Evolutionary conservation across 257 asterid genomes (phyloP), one percentile per base, ranked within the genome.

Genomic region (Thymus mandschuricus): DNA sequence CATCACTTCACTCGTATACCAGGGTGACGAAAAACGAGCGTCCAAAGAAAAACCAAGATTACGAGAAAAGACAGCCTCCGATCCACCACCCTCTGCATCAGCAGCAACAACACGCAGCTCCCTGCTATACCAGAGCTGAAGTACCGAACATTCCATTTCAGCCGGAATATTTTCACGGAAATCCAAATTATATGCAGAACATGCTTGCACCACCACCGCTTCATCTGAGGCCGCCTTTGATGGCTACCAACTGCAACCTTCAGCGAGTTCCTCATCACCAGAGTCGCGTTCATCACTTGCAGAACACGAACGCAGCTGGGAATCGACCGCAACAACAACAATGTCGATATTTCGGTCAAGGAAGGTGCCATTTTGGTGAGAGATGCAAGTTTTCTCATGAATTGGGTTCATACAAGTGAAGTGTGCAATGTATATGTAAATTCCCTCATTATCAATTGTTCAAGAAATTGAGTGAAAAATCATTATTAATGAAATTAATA

Each of bases 311-410:
- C 11, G 68, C 68, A 21, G 74, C 31, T 11, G 31, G 52, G 66
- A 50, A 63, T 77, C 73, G 51, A 70, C 21, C 21, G 21, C 21
- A 21, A 21, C 73, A 63, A 43, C 80, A 75, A 72, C 69, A 31
- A 6, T 92, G 97, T 78, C 76, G 77, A 43, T 81, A 81, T 58
- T 90, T 76, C 81, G 79, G 75, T 64, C 84, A 62, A 78, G 95
- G 98, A 69, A 82, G 83, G 75, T 90, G 97, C 66, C 28, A 78
- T 44, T 92, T 66, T 81, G 97, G 96, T 55, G 83, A 83, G 28
- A 85, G 75, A 60, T 90, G 98, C 83, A 88, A 60, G 81, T 79
- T 67, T 67, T 71, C 66, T 70, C 98, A 92, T 72, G 87, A 71
- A 48, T 15, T 5, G 21, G 60, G 60, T 67, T 62, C 50, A 60